A percentile compares a stretch with the other conserved stretches of the same genome.
phyloP scores from a whole-genome alignment of 192 early-diverging fungal genomes.

The Backusella mclennaniae region DNA sequence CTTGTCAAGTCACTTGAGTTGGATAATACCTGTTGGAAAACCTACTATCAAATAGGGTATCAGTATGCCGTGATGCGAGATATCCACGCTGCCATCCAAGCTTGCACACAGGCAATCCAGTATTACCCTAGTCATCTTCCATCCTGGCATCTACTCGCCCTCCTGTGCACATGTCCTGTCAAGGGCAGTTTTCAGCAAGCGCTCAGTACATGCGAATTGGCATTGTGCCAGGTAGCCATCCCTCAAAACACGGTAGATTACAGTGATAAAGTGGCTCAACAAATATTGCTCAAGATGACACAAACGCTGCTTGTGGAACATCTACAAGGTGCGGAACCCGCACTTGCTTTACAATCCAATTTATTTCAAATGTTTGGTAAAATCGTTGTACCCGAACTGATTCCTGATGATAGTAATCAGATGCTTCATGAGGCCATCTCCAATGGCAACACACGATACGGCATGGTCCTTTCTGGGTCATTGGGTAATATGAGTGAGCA shows the following conservation, averaged over 20 bases:
- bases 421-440: slow-evolving; percentile 29
- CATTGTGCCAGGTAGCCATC: slow-evolving; percentile 44
- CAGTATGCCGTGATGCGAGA: slow-evolving; percentile 71
- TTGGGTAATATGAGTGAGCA: slow-evolving; percentile 8
- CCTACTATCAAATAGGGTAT: slow-evolving; percentile 63
- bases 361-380: slow-evolving; percentile 66
- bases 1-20: slow-evolving; percentile 52
- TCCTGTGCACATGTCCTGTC: slow-evolving; percentile 57
- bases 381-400: slow-evolving; percentile 40
- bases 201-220: slow-evolving; percentile 61
- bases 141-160: slow-evolving; percentile 72
- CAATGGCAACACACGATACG: slow-evolving; percentile 2
- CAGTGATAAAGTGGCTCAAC: slow-evolving; percentile 29
- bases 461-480: slow-evolving; percentile 14
- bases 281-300: slow-evolving; percentile 60
- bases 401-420: slow-evolving; percentile 7
- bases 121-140: slow-evolving; percentile 55
- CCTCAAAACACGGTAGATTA: slow-evolving; percentile 31
- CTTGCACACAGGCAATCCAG: slow-evolving; percentile 51
- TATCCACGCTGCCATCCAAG: slow-evolving; percentile 49
- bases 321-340: slow-evolving; percentile 47
- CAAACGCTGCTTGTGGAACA: slow-evolving; percentile 51
- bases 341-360: slow-evolving; percentile 50
- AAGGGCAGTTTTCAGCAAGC: slow-evolving; percentile 65
- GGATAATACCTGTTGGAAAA: slow-evolving; percentile 48